phyloP scores from a whole-genome alignment of 2,329 filamentous ascomycete species.

The Scleromitrula shiraiana region DNA sequence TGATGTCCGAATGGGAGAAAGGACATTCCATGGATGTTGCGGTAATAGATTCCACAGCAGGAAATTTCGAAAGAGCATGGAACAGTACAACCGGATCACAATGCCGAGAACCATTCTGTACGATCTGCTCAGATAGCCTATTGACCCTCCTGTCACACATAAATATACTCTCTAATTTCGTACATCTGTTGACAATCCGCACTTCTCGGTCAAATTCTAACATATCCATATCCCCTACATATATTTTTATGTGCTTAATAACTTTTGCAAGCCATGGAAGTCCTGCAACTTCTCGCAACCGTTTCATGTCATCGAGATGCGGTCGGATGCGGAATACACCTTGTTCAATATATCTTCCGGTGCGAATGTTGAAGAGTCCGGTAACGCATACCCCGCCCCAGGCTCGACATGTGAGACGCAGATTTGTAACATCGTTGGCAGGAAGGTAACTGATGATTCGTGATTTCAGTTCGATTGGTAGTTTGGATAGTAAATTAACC shows the following conservation, averaged over 20 bases:
- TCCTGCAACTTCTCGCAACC: background rate
- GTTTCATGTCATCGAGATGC: constrained; percentile 4
- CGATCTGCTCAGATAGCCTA: background rate
- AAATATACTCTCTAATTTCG: background rate
- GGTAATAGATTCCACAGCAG: background rate
- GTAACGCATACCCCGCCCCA: background rate
- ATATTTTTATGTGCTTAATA: constrained; percentile 5
- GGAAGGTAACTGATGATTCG: constrained; percentile 1
- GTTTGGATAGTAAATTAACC: background rate
- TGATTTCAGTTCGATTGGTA: constrained; percentile 3
- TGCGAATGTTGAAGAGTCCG: background rate
- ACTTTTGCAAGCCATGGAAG: constrained; percentile 5
- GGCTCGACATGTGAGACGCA: background rate
- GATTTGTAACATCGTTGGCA: constrained; percentile 1
- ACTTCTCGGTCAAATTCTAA: constrained; percentile 8
- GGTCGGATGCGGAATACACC: constrained; percentile 2
- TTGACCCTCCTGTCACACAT: background rate
- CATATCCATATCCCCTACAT: constrained; percentile 7
- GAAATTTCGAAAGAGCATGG: background rate
- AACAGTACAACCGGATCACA: constrained; percentile 2
- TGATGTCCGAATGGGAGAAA: background rate
- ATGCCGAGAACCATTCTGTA: constrained; percentile 1
- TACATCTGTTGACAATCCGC: constrained; percentile 3
- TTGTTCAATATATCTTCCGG: background rate
- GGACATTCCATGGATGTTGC: constrained; percentile 2